Conservation (phyloP, 2,329 filamentous ascomycete genomes). For the Ophiostoma ips region DNA sequence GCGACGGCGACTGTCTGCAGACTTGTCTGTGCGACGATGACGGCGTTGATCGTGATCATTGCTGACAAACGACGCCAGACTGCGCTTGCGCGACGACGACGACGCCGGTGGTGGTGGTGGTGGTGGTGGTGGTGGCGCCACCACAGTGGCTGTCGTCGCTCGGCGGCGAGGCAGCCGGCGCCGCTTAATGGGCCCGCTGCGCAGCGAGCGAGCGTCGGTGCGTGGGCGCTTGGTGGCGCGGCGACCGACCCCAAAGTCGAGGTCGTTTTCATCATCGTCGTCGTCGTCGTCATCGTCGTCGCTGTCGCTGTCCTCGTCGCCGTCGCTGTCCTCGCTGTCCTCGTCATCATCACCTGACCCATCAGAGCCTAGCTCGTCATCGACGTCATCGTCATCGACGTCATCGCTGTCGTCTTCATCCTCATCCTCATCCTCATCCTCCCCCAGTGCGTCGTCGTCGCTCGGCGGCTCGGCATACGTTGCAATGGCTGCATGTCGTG, state of each 20-base stretch:
- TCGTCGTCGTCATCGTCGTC: background rate
- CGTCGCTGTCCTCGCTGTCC: background rate
- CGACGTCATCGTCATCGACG: background rate
- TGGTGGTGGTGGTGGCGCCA: background rate
- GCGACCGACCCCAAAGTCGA: constrained; percentile 1
- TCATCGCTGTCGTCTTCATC: background rate
- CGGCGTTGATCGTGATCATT: too few relatives aligned
- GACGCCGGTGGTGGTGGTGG: background rate
- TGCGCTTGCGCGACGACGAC: background rate
- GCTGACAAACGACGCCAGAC: background rate
- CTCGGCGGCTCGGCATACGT: constrained; percentile 4
- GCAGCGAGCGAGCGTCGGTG: background rate
- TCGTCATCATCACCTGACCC: background rate
- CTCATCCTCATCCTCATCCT: background rate
- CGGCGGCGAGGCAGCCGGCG: constrained; percentile 3
- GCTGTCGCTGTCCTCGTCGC: background rate
- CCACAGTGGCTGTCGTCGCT: background rate
- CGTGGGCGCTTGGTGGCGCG: background rate
- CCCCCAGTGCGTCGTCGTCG: constrained; percentile 4
- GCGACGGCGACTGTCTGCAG: too few relatives aligned
- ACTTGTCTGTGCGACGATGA: too few relatives aligned
- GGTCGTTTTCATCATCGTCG: background rate
- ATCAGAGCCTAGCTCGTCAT: background rate
- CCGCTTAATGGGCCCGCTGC: background rate
- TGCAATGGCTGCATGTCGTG: constrained; percentile 6